Base-by-base conservation (phyloP, 2,329 filamentous ascomycete genomes). In the Calonectria pseudoreteaudii region DNA sequence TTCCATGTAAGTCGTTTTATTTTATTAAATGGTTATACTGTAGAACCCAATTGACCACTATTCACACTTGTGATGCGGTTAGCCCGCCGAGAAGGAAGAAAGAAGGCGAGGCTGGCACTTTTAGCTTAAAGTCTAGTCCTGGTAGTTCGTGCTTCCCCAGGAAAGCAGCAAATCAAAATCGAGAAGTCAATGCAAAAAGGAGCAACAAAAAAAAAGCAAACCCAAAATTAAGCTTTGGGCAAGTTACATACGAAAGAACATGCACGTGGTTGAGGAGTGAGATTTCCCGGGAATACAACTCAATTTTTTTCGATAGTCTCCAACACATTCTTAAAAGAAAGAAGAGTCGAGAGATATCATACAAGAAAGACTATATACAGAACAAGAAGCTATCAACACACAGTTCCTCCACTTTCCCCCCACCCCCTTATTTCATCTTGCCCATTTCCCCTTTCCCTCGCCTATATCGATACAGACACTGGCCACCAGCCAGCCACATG, bases 291-390 rank as follows among this genome's bases (percentile, higher is more conserved):
- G 28, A 62, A 62, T 41, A 62, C 44, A 72, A 68, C 52, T 56
- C 65, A 23, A 47, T 47, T 72, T 52, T 72, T 72, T 44, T 50
- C 62, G 70, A 62, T 23, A 36, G 41, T 9, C 41, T 20, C 30
- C 30, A 64, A 49, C 41, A 34, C 23, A 28, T 30, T 28, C 60
- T 20, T 16, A 20, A 49, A 31, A 26, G 8, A 31, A 31, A 31
- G 18, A 20, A 34, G 6, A 16, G 60, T 18, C 28, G 20, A 1
- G 36, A 26, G n/a, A 26, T 31, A 44, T n/a, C 28, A 60, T 50
- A 13, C 13, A 64, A 47, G n/a, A 26, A 68, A 58, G 30, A 67
- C 23, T 67, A 71, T 68, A 64, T 68, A 68, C 64, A 50, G 31
- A 18, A 52, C 47, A 49, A 53, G 56, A 26, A 16, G 10, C 36